Evolutionary conservation across 495 filamentous ascomycete genomes (phyloP), one percentile per base, ranked within the genome.

Genomic region (Lasiosphaeris hirsuta): DNA sequence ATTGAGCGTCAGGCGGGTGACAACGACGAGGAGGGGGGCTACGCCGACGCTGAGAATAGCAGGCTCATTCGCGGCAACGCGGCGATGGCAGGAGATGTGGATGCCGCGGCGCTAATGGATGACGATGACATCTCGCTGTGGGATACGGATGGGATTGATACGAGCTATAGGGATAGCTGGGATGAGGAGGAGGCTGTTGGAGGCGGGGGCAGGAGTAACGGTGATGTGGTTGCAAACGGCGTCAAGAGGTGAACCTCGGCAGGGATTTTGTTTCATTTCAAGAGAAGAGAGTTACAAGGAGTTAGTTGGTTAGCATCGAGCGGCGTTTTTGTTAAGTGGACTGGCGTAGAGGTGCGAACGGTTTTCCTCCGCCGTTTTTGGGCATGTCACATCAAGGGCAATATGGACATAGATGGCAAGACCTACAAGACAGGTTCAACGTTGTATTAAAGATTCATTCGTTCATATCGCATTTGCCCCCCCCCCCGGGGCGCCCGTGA

Each of bases 91-190:
- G 71, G 72, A 48, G 76, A 78, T 58, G 50, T 56, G 14, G 75
- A 77, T 34, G 67, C 68, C 34, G 75, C 73, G 10, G 66, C 70
- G 44, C 40, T 78, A 9, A 80, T 81, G 72, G 76, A 79, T 11
- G 80, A 80, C 15, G 84, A 86, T 52, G 84, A 88, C 64, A 84
- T 88, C 63, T 81, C 76, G 62, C 69, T 86, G 4, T 80, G 79
- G 76, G 76, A 75, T 30, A 69, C 77, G 19, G 77, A 77, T 7
- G 72, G 63, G 17, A 69, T 69, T 2, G 73, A 75, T 10, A 35
- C 38, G 33, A 5, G 23, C 23, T 76, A 78, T 39, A 57, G 61
- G 8, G 75, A 77, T 48, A 56, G 53, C 17, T 69, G 69, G 66
- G 66, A 64, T 10, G 63, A 69, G 10, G 67, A 62, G 46, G 40